Evolutionary conservation across 805 yeast species (phyloP).

Genomic region (Myxozyma kluyveri): DNA sequence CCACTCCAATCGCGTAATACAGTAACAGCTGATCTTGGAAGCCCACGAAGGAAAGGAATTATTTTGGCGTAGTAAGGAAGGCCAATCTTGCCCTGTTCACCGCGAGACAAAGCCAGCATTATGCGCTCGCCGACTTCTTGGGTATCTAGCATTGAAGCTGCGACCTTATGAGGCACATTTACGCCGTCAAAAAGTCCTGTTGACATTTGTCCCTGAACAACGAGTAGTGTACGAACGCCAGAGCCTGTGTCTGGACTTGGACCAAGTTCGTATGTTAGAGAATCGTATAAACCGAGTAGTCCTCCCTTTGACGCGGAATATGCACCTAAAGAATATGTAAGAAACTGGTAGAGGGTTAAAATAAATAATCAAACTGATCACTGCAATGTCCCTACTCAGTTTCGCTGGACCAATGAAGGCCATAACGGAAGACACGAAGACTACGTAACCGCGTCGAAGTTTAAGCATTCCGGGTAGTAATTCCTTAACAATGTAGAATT

Average conservation of each 20-base stretch:
- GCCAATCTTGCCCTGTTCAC: conserved; percentile 66
- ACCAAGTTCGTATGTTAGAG: conserved; percentile 68
- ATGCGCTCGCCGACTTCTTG: conserved; percentile 59
- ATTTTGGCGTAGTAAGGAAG: conserved; percentile 74
- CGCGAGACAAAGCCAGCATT: conserved; percentile 55
- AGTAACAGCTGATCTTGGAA: conserved; percentile 69
- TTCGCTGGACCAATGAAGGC: conserved; percentile 85
- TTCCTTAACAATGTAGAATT: conserved; percentile 64
- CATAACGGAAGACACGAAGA: conserved; percentile 77
- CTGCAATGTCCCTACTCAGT: conserved; percentile 40
- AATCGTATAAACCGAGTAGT: conserved; percentile 75
- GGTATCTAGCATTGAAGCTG: conserved; percentile 84
- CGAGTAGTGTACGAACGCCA: conserved; percentile 65
- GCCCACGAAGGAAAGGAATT: conserved; percentile 65
- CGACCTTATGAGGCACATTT: conserved; percentile 61
- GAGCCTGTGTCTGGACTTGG: conserved; percentile 40
- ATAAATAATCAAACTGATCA: neutral
- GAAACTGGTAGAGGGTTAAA: neutral
- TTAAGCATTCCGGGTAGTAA: conserved; percentile 72
- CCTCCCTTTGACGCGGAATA: conserved; percentile 93
- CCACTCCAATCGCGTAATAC: conserved; percentile 57
- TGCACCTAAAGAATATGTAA: conserved; percentile 41
- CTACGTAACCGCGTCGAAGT: conserved; percentile 65
- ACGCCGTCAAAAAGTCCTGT: conserved; percentile 74
- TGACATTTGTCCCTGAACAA: conserved; percentile 83